Percentiles rank a stretch among this genome's conserved stretches.
phyloP scores from a whole-genome alignment of 169 alveolate species.

The Eimeria acervulina region DNA sequence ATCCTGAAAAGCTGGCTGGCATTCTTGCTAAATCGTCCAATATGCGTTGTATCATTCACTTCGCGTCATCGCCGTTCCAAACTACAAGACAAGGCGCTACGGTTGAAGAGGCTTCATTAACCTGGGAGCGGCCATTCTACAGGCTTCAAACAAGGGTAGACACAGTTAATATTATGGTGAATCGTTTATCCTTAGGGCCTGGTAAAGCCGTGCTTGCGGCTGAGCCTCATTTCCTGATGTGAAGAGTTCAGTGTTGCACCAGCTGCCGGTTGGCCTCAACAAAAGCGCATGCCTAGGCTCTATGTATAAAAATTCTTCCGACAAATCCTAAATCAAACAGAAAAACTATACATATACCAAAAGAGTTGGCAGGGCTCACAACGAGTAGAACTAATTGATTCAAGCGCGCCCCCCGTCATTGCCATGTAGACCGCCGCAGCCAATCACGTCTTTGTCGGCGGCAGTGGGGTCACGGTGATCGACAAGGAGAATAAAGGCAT shows the following conservation, averaged over 20 bases:
- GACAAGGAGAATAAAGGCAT: background rate
- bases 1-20: background rate
- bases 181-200: background rate
- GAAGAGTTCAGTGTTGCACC: background rate
- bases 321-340: background rate
- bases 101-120: background rate
- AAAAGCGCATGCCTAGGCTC: background rate
- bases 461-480: conserved; percentile 4
- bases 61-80: background rate
- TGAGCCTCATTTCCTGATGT: background rate
- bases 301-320: background rate
- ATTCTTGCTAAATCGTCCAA: background rate
- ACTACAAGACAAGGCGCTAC: background rate
- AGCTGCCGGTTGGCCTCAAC: background rate
- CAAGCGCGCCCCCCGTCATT: too few species aligned
- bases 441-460: background rate
- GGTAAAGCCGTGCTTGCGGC: background rate
- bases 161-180: background rate
- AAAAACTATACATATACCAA: background rate
- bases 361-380: background rate
- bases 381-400: background rate
- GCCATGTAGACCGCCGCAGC: background rate
- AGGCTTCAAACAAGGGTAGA: background rate
- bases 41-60: background rate
- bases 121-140: background rate